Base-by-base conservation (phyloP, 495 filamentous ascomycete genomes). In the Talaromyces thailandensis region DNA sequence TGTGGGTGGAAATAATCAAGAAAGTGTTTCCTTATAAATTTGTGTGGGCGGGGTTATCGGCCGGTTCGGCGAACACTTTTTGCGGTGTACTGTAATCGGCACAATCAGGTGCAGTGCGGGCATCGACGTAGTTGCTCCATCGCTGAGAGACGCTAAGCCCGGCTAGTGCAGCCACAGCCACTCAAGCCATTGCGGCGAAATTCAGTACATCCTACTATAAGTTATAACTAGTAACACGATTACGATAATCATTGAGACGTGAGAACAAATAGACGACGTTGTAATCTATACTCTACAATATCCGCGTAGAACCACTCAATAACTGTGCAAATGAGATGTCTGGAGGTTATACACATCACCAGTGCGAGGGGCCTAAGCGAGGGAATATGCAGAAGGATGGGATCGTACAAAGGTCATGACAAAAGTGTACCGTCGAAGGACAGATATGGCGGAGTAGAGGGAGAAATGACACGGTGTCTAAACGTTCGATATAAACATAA, bases 231-330 rank as follows among this genome's bases (percentile, higher is more conserved):
- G n/a, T n/a, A n/a, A n/a, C n/a, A n/a, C n/a, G n/a, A n/a, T n/a
- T n/a, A n/a, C n/a, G n/a, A n/a, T n/a, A n/a, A n/a, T n/a, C n/a
- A n/a, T n/a, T n/a, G n/a, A n/a, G n/a, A n/a, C n/a, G n/a, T n/a
- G n/a, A n/a, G n/a, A n/a, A n/a, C n/a, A n/a, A n/a, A n/a, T n/a
- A n/a, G n/a, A n/a, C n/a, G n/a, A 55, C 12, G 23, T 55, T 53
- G n/a, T 4, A 55, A 31, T 51, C 59, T 61, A 59, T 35, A 45
- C 57, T 35, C 40, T 35, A 58, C 58, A 60, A 16, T 26, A 31
- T 50, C 24, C 11, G 28, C 58, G 25, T 11, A 25, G 14, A 55
- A 55, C 51, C 9, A 55, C 14, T 55, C 51, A 16, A 26, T 24
- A 55, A 55, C 51, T 28, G 4, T 28, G 51, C 51, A 55, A 55